phyloP scores from a whole-genome alignment of 2,329 filamentous ascomycete genomes.

The Colletotrichum navitas region DNA sequence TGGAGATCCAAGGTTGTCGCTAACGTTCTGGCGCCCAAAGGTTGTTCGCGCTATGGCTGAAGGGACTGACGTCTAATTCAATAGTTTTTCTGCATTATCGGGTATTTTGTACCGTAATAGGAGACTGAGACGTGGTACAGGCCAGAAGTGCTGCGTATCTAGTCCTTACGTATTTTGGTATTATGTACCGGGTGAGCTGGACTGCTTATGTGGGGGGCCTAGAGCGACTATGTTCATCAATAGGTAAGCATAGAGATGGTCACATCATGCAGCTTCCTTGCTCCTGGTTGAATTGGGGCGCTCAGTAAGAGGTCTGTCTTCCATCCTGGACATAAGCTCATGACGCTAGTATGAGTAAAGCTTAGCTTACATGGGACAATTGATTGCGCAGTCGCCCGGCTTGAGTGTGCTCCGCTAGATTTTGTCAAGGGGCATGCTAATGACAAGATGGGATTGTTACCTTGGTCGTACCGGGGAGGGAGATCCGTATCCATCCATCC shows the following conservation, averaged over 20 bases:
- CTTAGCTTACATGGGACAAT: neutral
- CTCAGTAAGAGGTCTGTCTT: neutral
- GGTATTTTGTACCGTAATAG: too few relatives aligned
- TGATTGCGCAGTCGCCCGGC: slow-evolving; percentile 14
- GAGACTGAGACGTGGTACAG: too few relatives aligned
- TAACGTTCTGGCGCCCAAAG: too few relatives aligned
- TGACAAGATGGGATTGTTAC: neutral
- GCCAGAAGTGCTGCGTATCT: too few relatives aligned
- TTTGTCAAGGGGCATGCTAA: neutral
- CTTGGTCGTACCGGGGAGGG: neutral
- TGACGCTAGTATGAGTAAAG: neutral
- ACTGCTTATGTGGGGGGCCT: too few relatives aligned
- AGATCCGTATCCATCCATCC: neutral
- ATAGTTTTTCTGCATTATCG: too few relatives aligned
- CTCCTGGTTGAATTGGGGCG: neutral
- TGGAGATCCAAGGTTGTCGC: too few relatives aligned
- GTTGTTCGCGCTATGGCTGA: too few relatives aligned
- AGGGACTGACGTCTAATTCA: too few relatives aligned
- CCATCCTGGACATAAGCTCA: neutral
- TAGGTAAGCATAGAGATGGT: neutral
- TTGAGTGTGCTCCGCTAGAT: neutral
- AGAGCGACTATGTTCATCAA: too few relatives aligned
- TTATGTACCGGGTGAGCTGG: too few relatives aligned
- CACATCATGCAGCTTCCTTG: slow-evolving; percentile 32
- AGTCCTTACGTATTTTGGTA: too few relatives aligned